These are phyloP conservation scores for Eragrostis curvula DNA, from an alignment of 176 grass and related monocot species.

Conservation along the genomic window DNA sequence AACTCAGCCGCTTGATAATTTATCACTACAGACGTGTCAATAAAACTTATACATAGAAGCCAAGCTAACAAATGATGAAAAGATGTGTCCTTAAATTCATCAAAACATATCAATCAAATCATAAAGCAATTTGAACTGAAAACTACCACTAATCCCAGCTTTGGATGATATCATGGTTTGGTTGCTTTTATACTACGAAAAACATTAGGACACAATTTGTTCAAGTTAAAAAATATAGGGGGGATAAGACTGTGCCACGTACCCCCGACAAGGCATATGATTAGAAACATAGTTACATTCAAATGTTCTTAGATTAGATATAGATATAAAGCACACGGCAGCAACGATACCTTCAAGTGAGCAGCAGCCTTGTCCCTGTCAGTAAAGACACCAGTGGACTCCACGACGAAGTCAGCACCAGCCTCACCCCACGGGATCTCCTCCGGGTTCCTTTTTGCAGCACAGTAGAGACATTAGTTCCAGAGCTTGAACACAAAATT, in stretches of 20 bases:
- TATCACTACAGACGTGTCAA: neutral
- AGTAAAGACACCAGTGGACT: constrained; percentile 85
- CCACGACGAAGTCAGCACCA: constrained; percentile 71
- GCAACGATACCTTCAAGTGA: constrained; percentile 68
- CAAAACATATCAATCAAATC: neutral
- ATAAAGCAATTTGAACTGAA: neutral
- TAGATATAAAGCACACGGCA: neutral
- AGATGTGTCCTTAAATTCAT: neutral
- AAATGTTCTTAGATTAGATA: neutral
- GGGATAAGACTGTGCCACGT: no score
- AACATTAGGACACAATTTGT: neutral
- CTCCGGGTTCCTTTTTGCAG: constrained; percentile 59
- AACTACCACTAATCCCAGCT: neutral
- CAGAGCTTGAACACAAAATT: neutral
- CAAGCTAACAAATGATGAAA: neutral
- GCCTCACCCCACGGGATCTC: constrained; percentile 77
- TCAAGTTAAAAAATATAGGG: neutral
- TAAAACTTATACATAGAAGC: no score
- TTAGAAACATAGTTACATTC: no score
- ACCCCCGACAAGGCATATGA: no score
- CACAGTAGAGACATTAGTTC: neutral
- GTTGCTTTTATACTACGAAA: no score
- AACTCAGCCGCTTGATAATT: neutral
- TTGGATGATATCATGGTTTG: no score
- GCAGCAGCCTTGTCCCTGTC: constrained; percentile 78